A percentile compares a stretch with the other conserved stretches of the same genome.
Conservation (phyloP, 164 flowering plant genomes). For the Vitis amurensis region DNA sequence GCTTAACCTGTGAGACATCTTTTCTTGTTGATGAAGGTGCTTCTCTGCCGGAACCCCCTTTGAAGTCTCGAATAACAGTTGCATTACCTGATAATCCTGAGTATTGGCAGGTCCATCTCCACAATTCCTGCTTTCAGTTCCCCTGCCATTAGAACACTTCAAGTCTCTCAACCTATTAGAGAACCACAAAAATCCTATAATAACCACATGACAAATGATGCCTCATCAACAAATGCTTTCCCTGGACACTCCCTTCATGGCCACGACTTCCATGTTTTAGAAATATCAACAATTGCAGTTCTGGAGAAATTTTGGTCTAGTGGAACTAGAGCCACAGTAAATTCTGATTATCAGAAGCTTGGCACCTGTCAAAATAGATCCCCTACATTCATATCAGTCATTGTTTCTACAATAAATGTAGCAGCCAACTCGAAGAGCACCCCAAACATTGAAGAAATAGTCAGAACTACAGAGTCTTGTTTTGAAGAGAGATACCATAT, state of each 20-base stretch:
- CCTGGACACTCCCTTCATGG: no score
- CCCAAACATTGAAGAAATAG: slow-evolving; percentile 27
- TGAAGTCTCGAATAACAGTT: slow-evolving; percentile 71
- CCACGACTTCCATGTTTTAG: not conserved
- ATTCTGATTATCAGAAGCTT: no score
- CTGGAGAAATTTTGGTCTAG: no score
- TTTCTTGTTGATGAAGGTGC: slow-evolving; percentile 98
- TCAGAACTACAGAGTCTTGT: slow-evolving; percentile 23
- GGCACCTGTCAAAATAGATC: no score
- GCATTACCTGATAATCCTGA: slow-evolving; percentile 75
- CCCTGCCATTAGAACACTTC: slow-evolving; percentile 35
- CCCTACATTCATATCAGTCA: no score
- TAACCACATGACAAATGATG: not conserved
- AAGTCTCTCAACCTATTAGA: slow-evolving; percentile 24
- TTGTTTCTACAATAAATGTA: no score
- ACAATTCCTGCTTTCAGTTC: slow-evolving; percentile 64
- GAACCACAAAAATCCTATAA: slow-evolving; percentile 28
- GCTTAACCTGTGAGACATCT: slow-evolving; percentile 83
- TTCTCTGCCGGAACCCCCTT: slow-evolving; percentile 72
- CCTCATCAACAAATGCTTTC: no score
- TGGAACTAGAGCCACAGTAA: no score
- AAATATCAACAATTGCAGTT: no score
- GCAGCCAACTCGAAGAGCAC: slow-evolving; percentile 16
- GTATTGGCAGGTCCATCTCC: slow-evolving; percentile 70
- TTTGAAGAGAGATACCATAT: slow-evolving; percentile 22